Evolutionary conservation across 2,329 filamentous ascomycete species (phyloP).

Genomic region (Aureobasidium sp.): DNA sequence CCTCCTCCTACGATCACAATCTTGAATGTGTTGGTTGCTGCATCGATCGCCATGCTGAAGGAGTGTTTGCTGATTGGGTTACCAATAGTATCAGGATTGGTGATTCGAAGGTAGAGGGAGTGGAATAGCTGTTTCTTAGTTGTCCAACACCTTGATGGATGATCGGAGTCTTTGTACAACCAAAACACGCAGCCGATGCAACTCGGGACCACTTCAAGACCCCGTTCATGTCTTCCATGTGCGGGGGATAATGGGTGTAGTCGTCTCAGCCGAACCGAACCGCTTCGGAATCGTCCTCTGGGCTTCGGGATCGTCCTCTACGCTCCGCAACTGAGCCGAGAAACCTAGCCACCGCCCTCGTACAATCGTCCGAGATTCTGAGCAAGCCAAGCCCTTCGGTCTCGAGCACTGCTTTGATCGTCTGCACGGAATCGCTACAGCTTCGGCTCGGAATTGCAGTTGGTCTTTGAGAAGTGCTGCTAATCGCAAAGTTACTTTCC

Average conservation of each 20-base stretch:
- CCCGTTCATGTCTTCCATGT: too few species aligned
- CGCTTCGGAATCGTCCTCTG: background rate
- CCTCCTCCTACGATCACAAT: constrained; percentile 31
- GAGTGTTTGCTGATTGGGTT: too few species aligned
- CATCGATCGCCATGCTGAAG: background rate
- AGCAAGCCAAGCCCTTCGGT: too few species aligned
- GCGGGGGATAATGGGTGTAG: too few species aligned
- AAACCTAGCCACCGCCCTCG: too few species aligned
- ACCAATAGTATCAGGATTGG: too few species aligned
- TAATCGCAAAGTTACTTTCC: background rate
- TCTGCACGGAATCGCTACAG: too few species aligned
- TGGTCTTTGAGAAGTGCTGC: background rate
- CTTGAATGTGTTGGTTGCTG: constrained; percentile 22
- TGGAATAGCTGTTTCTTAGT: too few species aligned
- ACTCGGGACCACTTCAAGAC: background rate
- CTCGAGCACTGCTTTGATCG: too few species aligned
- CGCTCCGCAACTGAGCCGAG: background rate
- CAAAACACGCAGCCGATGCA: background rate
- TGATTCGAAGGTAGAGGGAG: too few species aligned
- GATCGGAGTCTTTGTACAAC: background rate
- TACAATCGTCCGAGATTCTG: too few species aligned
- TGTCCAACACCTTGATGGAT: background rate
- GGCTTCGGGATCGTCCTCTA: too few species aligned
- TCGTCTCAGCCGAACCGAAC: background rate
- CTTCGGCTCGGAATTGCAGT: background rate